These are phyloP conservation scores for Ceriops zippeliana DNA, from an alignment of 345 rosid genomes.

Conservation along the genomic window DNA sequence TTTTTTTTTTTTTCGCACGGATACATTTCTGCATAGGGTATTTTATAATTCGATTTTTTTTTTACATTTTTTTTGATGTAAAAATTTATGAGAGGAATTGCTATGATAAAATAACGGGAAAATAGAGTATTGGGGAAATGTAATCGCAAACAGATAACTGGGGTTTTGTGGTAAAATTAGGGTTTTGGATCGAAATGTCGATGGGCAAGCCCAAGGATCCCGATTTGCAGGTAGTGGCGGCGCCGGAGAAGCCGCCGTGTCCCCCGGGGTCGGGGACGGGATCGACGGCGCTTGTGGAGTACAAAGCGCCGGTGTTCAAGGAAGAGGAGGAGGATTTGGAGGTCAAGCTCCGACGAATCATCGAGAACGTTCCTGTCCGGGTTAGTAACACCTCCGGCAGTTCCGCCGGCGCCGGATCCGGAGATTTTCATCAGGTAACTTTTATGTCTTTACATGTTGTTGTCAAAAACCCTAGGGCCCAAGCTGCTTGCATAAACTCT, in stretches of 20 bases:
- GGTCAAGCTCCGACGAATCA: slow-evolving; percentile 81
- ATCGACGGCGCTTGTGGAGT: slow-evolving; percentile 72
- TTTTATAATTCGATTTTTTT: too few species aligned
- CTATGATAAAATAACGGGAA: too few species aligned
- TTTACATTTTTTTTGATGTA: too few species aligned
- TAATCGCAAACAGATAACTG: too few species aligned
- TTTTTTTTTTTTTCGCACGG: too few species aligned
- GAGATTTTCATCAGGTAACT: slow-evolving; percentile 91
- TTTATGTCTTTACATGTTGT: neutral
- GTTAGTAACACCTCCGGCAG: slow-evolving; percentile 95
- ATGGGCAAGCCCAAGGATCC: slow-evolving; percentile 44
- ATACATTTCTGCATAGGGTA: too few species aligned
- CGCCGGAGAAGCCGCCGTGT: slow-evolving; percentile 45
- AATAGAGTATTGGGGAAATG: too few species aligned
- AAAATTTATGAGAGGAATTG: too few species aligned
- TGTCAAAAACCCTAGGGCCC: neutral
- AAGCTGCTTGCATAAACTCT: neutral
- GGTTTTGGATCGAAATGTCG: slow-evolving; percentile 50
- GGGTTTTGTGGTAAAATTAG: slow-evolving; percentile 14
- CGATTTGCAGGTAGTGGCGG: slow-evolving; percentile 47
- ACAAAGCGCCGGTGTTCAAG: slow-evolving; percentile 59
- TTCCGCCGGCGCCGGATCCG: slow-evolving; percentile 96
- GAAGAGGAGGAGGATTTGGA: slow-evolving; percentile 93
- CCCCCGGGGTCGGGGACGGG: slow-evolving; percentile 20
- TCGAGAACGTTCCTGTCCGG: slow-evolving; percentile 93